A percentile compares a stretch with the other conserved stretches of the same genome.
Evolutionary conservation across 2,329 filamentous ascomycete genomes (phyloP).

Genomic region (Talaromyces piceae): DNA sequence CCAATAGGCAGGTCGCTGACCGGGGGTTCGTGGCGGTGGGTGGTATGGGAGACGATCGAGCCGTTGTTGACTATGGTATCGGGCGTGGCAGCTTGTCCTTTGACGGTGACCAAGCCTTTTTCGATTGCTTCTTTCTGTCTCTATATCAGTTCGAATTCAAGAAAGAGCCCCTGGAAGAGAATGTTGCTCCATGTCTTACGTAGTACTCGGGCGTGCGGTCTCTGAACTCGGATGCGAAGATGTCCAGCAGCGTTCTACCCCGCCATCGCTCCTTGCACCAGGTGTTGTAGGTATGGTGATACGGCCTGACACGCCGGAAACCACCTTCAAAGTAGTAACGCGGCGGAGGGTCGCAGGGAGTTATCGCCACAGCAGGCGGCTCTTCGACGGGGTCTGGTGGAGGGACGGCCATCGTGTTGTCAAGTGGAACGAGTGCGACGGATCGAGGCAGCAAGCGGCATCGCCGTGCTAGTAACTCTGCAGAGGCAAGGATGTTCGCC

Average conservation of each 20-base stretch:
- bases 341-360: constrained; percentile 39
- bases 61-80: constrained; percentile 76
- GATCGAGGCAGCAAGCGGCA: constrained; percentile 23
- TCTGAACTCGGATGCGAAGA: constrained; percentile 87
- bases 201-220: constrained; percentile 85
- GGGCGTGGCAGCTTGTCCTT: constrained; percentile 63
- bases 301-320: constrained; percentile 39
- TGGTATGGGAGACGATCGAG: constrained; percentile 82
- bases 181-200: constrained; percentile 43
- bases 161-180: not conserved
- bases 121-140: constrained; percentile 65
- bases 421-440: constrained; percentile 30
- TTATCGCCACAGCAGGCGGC: constrained; percentile 23
- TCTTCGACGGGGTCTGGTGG: constrained; percentile 20
- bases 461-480: constrained; percentile 33
- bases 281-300: constrained; percentile 41
- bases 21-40: constrained; percentile 92
- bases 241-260: constrained; percentile 69
- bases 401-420: constrained; percentile 19
- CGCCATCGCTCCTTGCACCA: constrained; percentile 55
- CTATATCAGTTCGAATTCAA: not conserved
- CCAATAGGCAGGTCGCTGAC: constrained; percentile 73
- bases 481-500: constrained; percentile 14
- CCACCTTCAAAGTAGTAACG: constrained; percentile 82
- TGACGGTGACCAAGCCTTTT: constrained; percentile 68